These are phyloP conservation scores for Verticillium albo-atrum DNA, from an alignment of 2,329 filamentous ascomycete species.

Conservation along the genomic window DNA sequence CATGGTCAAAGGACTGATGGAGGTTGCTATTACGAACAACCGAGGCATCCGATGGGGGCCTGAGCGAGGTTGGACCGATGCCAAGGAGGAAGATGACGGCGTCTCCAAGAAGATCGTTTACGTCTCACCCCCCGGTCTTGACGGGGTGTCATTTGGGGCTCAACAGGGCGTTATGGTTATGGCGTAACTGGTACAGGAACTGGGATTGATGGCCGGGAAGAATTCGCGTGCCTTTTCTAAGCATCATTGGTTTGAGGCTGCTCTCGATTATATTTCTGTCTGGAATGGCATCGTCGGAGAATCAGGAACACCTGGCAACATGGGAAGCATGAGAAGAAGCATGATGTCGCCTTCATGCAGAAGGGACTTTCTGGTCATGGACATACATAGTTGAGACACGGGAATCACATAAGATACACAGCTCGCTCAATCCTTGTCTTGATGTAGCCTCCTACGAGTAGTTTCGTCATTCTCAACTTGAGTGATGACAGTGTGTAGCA, in stretches of 20 bases:
- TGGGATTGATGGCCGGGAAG: background rate
- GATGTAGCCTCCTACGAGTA: no score
- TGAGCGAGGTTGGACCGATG: slow-evolving; percentile 60
- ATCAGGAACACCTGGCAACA: background rate
- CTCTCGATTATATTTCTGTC: background rate
- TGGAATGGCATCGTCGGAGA: background rate
- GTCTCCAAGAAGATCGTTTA: background rate
- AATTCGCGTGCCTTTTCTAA: no score
- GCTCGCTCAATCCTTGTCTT: background rate
- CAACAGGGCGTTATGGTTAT: slow-evolving; percentile 10
- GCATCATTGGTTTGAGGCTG: no score
- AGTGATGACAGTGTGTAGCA: background rate
- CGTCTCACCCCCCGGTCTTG: slow-evolving; percentile 1
- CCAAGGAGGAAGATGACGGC: slow-evolving; percentile 31
- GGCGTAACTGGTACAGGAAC: slow-evolving; percentile 2
- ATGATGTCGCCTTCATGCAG: no score
- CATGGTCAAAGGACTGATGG: slow-evolving; percentile 59
- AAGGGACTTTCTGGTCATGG: background rate
- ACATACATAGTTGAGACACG: no score
- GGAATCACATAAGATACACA: no score
- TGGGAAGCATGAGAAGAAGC: no score
- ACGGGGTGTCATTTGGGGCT: slow-evolving; percentile 3
- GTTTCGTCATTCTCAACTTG: no score
- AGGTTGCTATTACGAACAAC: slow-evolving; percentile 41
- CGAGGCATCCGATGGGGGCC: slow-evolving; percentile 63